A percentile compares a stretch with the other conserved stretches of the same genome.
Conservation (phyloP, 1,284 basidiomycete species). For the Irpex lacteus region DNA sequence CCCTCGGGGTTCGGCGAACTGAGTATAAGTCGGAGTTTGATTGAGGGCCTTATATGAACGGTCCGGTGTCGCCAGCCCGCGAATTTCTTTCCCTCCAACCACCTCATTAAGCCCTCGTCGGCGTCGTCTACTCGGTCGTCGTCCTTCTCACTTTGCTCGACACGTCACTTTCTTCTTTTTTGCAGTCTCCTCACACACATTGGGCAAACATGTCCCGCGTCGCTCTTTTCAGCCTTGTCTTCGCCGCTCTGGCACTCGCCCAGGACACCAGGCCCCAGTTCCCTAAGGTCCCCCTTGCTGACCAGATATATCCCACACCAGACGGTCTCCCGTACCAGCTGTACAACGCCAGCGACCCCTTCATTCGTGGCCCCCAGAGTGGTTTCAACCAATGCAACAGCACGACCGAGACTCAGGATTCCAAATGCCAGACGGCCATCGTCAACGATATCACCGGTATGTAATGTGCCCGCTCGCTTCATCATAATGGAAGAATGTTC, state of each 20-base stretch:
- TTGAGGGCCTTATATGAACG: background rate
- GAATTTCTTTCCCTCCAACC: background rate
- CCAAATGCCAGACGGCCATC: slow-evolving; percentile 63
- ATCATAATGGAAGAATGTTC: background rate
- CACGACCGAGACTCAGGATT: slow-evolving; percentile 58
- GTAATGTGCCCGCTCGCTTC: slow-evolving; percentile 11
- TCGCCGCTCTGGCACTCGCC: slow-evolving; percentile 30
- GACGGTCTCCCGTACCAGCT: slow-evolving; percentile 45
- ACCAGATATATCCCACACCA: background rate
- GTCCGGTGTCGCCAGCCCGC: background rate
- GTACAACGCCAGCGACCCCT: slow-evolving; percentile 37
- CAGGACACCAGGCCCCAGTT: slow-evolving; percentile 15
- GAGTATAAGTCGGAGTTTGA: background rate
- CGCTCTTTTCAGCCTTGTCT: slow-evolving; percentile 40
- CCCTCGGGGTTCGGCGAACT: background rate
- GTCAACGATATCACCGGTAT: slow-evolving; percentile 52
- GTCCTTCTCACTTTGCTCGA: background rate
- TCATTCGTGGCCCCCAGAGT: slow-evolving; percentile 52
- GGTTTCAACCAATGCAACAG: slow-evolving; percentile 74
- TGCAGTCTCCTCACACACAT: slow-evolving; percentile 3
- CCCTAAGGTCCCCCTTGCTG: slow-evolving; percentile 43
- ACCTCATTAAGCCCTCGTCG: slow-evolving; percentile 1
- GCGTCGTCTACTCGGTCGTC: slow-evolving; percentile 2
- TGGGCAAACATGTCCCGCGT: slow-evolving; percentile 34
- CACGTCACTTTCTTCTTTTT: slow-evolving; percentile 17